These are phyloP conservation scores for Heliamphora pulchella DNA, from an alignment of 179 eudicot genomes.

Conservation along the genomic window DNA sequence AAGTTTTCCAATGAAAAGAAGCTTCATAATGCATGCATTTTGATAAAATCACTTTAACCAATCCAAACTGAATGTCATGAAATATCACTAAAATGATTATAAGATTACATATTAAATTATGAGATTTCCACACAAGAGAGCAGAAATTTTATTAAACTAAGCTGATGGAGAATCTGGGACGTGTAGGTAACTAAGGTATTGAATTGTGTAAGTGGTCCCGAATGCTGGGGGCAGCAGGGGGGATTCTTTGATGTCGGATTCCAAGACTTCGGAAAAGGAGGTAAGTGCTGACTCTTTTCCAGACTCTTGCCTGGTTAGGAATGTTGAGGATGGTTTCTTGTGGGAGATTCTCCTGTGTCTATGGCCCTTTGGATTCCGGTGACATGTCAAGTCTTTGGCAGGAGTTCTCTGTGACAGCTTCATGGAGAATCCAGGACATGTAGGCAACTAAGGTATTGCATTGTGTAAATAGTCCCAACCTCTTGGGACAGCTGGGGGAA, in stretches of 20 bases:
- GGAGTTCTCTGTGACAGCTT: no score
- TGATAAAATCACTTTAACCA: background rate
- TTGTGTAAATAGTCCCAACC: background rate
- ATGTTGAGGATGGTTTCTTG: no score
- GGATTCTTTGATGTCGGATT: no score
- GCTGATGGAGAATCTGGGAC: background rate
- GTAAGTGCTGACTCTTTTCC: no score
- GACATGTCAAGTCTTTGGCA: no score
- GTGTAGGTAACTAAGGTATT: background rate
- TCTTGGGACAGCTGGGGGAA: no score
- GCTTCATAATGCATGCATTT: background rate
- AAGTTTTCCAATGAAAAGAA: background rate
- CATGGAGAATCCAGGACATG: background rate
- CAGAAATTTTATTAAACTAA: background rate
- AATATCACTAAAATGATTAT: background rate
- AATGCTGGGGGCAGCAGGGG: no score
- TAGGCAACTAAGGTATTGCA: background rate
- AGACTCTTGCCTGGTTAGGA: no score
- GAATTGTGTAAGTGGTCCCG: background rate
- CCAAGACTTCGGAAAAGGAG: no score
- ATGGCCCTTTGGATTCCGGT: no score
- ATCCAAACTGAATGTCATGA: background rate
- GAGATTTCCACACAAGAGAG: background rate
- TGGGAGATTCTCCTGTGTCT: no score
- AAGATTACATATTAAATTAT: background rate